These are phyloP conservation scores for Chytriomyces sp. DNA, from an alignment of 192 early-diverging fungal genomes.

Conservation along the genomic window DNA sequence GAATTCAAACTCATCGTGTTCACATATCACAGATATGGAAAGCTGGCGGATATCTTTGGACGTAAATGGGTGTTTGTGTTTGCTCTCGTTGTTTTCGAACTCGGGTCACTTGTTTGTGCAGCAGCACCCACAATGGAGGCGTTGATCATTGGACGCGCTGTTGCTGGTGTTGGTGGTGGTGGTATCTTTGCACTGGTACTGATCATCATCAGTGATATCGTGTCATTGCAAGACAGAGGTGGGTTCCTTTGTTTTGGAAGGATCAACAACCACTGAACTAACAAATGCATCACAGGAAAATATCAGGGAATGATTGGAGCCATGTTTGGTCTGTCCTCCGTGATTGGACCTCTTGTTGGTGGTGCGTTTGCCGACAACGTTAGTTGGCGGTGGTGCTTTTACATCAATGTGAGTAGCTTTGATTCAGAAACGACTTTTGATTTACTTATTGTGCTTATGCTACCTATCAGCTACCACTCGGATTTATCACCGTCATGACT, in stretches of 20 bases:
- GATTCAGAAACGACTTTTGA: slow-evolving; percentile 20
- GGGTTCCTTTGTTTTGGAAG: slow-evolving; percentile 42
- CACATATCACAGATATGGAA: slow-evolving; percentile 59
- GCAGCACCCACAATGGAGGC: slow-evolving; percentile 51
- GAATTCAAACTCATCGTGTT: background rate
- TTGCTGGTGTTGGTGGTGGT: too few relatives aligned
- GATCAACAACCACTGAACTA: background rate
- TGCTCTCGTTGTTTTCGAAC: slow-evolving; percentile 72
- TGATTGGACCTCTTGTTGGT: slow-evolving; percentile 85
- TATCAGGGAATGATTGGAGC: slow-evolving; percentile 72
- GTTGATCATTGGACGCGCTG: slow-evolving; percentile 72
- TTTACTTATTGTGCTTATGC: slow-evolving; percentile 64
- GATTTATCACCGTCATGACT: slow-evolving; percentile 63
- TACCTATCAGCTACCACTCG: slow-evolving; percentile 75
- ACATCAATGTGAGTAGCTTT: slow-evolving; percentile 48
- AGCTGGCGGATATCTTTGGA: slow-evolving; percentile 88
- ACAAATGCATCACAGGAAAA: slow-evolving; percentile 60
- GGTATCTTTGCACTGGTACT: slow-evolving; percentile 62
- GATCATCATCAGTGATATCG: slow-evolving; percentile 61
- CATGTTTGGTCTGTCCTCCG: slow-evolving; percentile 78
- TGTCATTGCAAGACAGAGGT: slow-evolving; percentile 72
- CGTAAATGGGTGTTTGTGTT: slow-evolving; percentile 71
- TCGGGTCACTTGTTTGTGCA: slow-evolving; percentile 58
- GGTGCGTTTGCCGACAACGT: slow-evolving; percentile 76
- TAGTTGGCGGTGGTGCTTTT: slow-evolving; percentile 59